These are phyloP conservation scores for Lecanicillium sp. DNA, from an alignment of 2,329 filamentous ascomycete genomes.

Conservation along the genomic window DNA sequence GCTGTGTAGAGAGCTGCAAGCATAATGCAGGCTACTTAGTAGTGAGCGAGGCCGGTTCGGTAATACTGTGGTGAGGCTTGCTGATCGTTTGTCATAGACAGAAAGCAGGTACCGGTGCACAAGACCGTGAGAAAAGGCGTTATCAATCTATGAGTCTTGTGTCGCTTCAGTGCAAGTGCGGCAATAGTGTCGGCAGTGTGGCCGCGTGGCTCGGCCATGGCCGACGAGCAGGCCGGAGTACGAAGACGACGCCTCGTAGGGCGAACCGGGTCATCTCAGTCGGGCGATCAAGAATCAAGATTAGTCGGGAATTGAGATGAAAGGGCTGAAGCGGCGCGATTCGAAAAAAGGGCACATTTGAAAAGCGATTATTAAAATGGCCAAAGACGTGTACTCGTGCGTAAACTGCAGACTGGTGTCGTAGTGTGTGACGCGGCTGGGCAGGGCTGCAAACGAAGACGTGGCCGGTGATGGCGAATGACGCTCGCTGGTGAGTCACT, in stretches of 20 bases:
- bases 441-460: not conserved
- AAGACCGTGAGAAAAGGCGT: no score
- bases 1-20: constrained; percentile 4
- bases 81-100: no score
- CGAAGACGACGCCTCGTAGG: constrained; percentile 10
- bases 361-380: not conserved
- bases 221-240: no score
- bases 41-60: no score
- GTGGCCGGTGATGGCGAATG: no score
- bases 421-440: constrained; percentile 13
- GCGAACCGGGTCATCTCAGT: not conserved
- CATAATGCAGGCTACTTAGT: not conserved
- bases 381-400: constrained; percentile 9
- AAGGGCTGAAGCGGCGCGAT: not conserved
- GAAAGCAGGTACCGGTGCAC: no score
- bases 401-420: constrained; percentile 7
- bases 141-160: no score
- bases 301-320: not conserved
- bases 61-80: no score
- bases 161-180: not conserved
- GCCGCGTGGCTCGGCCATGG: constrained; percentile 9
- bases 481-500: no score
- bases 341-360: no score
- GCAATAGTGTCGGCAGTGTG: not conserved
- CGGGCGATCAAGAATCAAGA: constrained; percentile 4